Evolutionary conservation across 345 rosid species (phyloP).

Genomic region (Sapria himalayana): DNA sequence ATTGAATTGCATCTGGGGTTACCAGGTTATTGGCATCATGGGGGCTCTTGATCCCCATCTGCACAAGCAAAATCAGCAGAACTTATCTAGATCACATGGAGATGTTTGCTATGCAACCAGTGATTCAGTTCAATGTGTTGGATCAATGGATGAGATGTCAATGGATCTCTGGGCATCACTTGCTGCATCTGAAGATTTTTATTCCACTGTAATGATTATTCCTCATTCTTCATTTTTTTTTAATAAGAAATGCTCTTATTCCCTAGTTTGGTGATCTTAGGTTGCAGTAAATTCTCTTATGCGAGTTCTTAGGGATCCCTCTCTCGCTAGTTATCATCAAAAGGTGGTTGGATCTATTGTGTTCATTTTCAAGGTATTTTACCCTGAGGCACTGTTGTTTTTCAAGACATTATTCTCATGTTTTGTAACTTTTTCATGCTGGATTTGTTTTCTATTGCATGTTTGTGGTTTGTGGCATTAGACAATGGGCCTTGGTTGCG

Average conservation of each 20-base stretch:
- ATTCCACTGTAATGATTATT: conserved; percentile 47
- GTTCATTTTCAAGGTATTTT: conserved; percentile 82
- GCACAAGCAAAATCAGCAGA: conserved; percentile 76
- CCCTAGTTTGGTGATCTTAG: conserved; percentile 18
- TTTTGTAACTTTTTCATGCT: conserved; percentile 2
- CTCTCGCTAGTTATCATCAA: conserved; percentile 87
- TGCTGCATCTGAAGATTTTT: conserved; percentile 92
- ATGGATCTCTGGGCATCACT: conserved; percentile 86
- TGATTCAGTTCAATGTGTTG: conserved; percentile 90
- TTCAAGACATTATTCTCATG: conserved; percentile 3
- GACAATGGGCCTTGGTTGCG: conserved; percentile 97
- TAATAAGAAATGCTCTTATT: too few relatives aligned
- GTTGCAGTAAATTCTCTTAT: conserved; percentile 94
- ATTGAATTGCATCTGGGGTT: conserved; percentile 11
- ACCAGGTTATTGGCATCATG: conserved; percentile 95
- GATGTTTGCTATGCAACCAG: conserved; percentile 73
- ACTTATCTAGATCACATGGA: conserved; percentile 60
- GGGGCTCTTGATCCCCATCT: conserved; percentile 97
- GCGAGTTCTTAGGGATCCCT: conserved; percentile 95
- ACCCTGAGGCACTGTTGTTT: conserved; percentile 1
- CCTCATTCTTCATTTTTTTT: conserved; percentile 2
- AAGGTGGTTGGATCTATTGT: conserved; percentile 93
- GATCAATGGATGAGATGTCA: conserved; percentile 64
- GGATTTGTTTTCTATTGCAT: conserved; percentile 2
- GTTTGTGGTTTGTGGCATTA: conserved; percentile 34